Conservation (phyloP, 164 flowering plant genomes). For the Magnolia changhungtana region DNA sequence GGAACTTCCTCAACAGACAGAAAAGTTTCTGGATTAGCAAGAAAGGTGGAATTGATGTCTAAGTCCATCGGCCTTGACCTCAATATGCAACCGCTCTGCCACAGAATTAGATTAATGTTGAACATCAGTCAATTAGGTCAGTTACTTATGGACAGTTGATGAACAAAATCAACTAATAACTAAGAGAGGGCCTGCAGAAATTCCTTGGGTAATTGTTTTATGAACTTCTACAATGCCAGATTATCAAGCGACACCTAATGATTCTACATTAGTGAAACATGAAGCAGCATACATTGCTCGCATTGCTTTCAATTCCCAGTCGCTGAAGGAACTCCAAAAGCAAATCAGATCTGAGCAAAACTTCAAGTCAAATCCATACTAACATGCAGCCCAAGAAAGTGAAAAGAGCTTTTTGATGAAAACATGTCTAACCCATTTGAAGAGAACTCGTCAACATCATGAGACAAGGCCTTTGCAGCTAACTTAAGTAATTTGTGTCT, state of each 20-base stretch:
- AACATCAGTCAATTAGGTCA: neutral
- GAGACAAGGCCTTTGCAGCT: slow-evolving; percentile 30
- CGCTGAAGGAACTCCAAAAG: slow-evolving; percentile 51
- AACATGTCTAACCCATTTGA: slow-evolving; percentile 46
- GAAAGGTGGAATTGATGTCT: slow-evolving; percentile 8
- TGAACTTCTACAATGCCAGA: neutral
- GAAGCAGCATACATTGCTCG: slow-evolving; percentile 32
- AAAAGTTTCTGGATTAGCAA: slow-evolving; percentile 17
- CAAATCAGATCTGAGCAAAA: slow-evolving; percentile 48
- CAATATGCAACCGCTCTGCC: slow-evolving; percentile 16
- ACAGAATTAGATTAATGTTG: neutral
- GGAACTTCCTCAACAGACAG: slow-evolving; percentile 13
- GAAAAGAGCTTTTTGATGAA: slow-evolving; percentile 3
- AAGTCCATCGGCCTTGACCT: slow-evolving; percentile 7
- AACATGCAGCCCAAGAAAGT: slow-evolving; percentile 8
- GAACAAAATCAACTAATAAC: neutral
- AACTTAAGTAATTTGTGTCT: slow-evolving; percentile 47
- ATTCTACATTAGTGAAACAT: neutral
- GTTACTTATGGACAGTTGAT: neutral
- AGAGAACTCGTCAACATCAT: slow-evolving; percentile 27
- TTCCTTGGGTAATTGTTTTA: neutral
- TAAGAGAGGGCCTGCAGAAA: neutral
- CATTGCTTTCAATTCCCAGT: slow-evolving; percentile 36
- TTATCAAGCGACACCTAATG: neutral
- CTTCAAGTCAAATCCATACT: slow-evolving; percentile 13